Percentiles rank a stretch among this genome's conserved stretches.
phyloP scores from a whole-genome alignment of 2,329 filamentous ascomycete species.

The Emydomyces testavorans region DNA sequence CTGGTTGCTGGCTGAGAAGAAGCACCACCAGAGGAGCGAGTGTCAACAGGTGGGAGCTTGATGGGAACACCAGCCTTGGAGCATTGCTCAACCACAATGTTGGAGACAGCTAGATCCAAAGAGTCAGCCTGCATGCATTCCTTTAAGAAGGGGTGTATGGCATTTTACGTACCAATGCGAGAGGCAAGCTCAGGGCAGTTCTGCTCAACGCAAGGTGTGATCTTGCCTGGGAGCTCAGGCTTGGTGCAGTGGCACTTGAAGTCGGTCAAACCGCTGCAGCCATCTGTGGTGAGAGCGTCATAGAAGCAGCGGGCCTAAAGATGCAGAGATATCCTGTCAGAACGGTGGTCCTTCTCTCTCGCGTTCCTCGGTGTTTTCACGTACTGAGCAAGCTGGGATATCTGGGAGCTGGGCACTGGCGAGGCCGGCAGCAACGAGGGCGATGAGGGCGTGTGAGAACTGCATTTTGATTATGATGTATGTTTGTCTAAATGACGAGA shows the following conservation, averaged over 20 bases:
- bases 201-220: slow-evolving; percentile 39
- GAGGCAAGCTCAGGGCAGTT: slow-evolving; percentile 25
- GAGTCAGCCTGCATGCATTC: not conserved
- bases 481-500: slow-evolving; percentile 9
- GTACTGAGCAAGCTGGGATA: slow-evolving; percentile 39
- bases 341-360: not conserved
- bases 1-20: slow-evolving; percentile 5
- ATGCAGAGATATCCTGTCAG: not conserved
- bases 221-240: slow-evolving; percentile 30
- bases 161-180: slow-evolving; percentile 7
- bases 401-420: slow-evolving; percentile 37
- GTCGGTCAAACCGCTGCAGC: slow-evolving; percentile 38
- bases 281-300: slow-evolving; percentile 31
- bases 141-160: not conserved
- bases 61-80: slow-evolving; percentile 29
- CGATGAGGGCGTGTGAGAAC: slow-evolving; percentile 24
- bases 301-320: slow-evolving; percentile 40
- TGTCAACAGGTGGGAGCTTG: slow-evolving; percentile 24
- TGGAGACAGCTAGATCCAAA: slow-evolving; percentile 26
- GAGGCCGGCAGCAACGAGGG: slow-evolving; percentile 35
- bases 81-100: slow-evolving; percentile 27
- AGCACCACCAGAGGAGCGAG: slow-evolving; percentile 4
- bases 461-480: slow-evolving; percentile 26
- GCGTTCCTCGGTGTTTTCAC: slow-evolving; percentile 13
- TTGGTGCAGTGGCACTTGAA: slow-evolving; percentile 42